Evolutionary conservation across 306 rosid species (phyloP).

Genomic region (Gynostemma pentaphyllum): DNA sequence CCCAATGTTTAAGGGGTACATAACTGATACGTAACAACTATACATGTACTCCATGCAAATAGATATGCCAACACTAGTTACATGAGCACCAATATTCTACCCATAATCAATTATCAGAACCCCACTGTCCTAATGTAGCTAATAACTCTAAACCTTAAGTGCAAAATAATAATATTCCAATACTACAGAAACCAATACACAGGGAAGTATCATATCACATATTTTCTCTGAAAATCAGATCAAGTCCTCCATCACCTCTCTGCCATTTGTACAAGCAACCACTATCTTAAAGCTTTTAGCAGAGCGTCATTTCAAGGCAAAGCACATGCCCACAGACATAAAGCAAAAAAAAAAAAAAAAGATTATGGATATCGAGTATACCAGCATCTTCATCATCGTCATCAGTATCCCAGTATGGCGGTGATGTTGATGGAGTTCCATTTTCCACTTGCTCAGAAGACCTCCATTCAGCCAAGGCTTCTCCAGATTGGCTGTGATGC

Average conservation of each 20-base stretch:
- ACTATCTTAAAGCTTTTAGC: not conserved
- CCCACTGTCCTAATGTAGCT: too few species aligned
- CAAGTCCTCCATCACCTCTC: too few species aligned
- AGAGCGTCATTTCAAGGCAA: not conserved
- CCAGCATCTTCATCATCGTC: slow-evolving; percentile 72
- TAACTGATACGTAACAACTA: not conserved
- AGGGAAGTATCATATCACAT: too few species aligned
- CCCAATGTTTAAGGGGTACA: not conserved
- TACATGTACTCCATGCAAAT: not conserved
- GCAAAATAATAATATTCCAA: too few species aligned
- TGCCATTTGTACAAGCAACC: not conserved
- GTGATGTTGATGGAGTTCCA: slow-evolving; percentile 84
- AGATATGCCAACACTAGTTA: not conserved
- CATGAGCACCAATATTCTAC: too few species aligned
- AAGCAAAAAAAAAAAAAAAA: not conserved
- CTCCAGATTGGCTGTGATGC: slow-evolving; percentile 70
- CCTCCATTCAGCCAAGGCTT: slow-evolving; percentile 93
- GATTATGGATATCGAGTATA: slow-evolving; percentile 12
- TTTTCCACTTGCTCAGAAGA: slow-evolving; percentile 98
- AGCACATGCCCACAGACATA: not conserved
- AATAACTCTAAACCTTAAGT: too few species aligned
- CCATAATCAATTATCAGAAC: too few species aligned
- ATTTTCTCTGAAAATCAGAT: not conserved
- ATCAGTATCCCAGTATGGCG: slow-evolving; percentile 95
- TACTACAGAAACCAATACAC: too few species aligned